Conservation (phyloP, 2,329 filamentous ascomycete genomes). For the Didymella exigua region DNA sequence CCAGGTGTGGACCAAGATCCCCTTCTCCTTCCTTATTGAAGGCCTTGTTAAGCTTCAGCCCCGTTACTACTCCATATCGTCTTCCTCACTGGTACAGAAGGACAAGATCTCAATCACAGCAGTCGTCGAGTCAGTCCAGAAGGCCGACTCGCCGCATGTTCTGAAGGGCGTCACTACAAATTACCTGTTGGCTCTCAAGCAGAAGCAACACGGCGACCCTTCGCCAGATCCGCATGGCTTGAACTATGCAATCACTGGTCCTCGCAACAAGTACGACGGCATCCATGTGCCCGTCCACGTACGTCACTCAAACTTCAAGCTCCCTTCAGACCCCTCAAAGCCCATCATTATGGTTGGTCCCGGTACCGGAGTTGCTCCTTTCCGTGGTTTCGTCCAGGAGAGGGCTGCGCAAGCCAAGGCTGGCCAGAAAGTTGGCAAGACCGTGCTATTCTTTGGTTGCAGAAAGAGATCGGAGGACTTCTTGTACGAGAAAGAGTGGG, state of each 20-base stretch:
- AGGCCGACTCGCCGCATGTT: slow-evolving; percentile 76
- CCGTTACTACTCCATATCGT: slow-evolving; percentile 99
- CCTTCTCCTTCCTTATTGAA: slow-evolving; percentile 94
- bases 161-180: slow-evolving; percentile 97
- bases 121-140: slow-evolving; percentile 82
- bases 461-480: slow-evolving; percentile 88
- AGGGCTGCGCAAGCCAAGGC: slow-evolving; percentile 80
- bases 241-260: slow-evolving; percentile 84
- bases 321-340: slow-evolving; percentile 91
- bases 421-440: slow-evolving; percentile 83
- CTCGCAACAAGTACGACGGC: slow-evolving; percentile 95
- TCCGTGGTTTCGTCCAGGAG: slow-evolving; percentile 94
- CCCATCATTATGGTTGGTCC: slow-evolving; percentile 96
- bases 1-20: slow-evolving; percentile 79
- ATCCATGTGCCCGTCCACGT: slow-evolving; percentile 95
- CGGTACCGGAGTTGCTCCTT: slow-evolving; percentile 94
- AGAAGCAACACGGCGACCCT: slow-evolving; percentile 91
- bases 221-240: slow-evolving; percentile 81
- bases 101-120: slow-evolving; percentile 95
- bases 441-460: slow-evolving; percentile 94
- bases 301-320: slow-evolving; percentile 98
- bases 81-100: slow-evolving; percentile 90
- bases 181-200: slow-evolving; percentile 91
- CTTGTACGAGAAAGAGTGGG: slow-evolving; percentile 88
- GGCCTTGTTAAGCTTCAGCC: slow-evolving; percentile 93